Evolutionary conservation across 306 rosid genomes (phyloP).

Genomic region (Cyamopsis tetragonoloba): DNA sequence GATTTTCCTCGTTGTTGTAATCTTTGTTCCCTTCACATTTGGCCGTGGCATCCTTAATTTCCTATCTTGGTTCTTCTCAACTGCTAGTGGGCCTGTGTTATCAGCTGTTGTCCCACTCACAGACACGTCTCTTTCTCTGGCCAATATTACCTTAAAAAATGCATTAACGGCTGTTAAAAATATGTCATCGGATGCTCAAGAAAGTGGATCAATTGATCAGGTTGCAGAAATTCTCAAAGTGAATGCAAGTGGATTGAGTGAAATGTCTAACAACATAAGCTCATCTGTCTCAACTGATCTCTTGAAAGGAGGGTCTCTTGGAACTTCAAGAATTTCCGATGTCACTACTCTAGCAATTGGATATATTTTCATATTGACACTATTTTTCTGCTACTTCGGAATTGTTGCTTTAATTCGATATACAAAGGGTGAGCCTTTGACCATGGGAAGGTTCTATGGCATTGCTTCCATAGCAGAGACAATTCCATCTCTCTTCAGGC

Average conservation of each 20-base stretch:
- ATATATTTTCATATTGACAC: conserved; percentile 68
- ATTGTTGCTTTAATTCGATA: conserved; percentile 79
- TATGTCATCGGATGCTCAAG: conserved; percentile 66
- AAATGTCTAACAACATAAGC: conserved; percentile 59
- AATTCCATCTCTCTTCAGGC: conserved; percentile 93
- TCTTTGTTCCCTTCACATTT: conserved; percentile 86
- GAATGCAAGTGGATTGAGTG: conserved; percentile 62
- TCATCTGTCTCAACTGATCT: conserved; percentile 60
- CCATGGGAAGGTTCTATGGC: conserved; percentile 81
- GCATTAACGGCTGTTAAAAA: conserved; percentile 73
- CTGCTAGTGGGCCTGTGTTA: conserved; percentile 64
- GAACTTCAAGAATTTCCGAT: conserved; percentile 85
- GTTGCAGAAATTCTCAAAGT: conserved; percentile 73
- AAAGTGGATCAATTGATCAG: conserved; percentile 64
- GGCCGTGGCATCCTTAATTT: conserved; percentile 83
- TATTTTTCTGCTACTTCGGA: conserved; percentile 79
- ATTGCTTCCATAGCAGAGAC: conserved; percentile 91
- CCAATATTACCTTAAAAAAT: conserved; percentile 82
- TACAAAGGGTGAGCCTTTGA: conserved; percentile 89
- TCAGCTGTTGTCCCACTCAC: conserved; percentile 67
- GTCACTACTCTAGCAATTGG: conserved; percentile 93
- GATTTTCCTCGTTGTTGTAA: conserved; percentile 97
- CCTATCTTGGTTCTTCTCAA: conserved; percentile 73
- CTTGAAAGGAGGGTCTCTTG: conserved; percentile 62
- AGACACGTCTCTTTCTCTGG: conserved; percentile 78